Percentiles rank a stretch among this genome's conserved stretches.
Evolutionary conservation across 75 land plant species (phyloP).

Genomic region (Adiantum capillusveneris): DNA sequence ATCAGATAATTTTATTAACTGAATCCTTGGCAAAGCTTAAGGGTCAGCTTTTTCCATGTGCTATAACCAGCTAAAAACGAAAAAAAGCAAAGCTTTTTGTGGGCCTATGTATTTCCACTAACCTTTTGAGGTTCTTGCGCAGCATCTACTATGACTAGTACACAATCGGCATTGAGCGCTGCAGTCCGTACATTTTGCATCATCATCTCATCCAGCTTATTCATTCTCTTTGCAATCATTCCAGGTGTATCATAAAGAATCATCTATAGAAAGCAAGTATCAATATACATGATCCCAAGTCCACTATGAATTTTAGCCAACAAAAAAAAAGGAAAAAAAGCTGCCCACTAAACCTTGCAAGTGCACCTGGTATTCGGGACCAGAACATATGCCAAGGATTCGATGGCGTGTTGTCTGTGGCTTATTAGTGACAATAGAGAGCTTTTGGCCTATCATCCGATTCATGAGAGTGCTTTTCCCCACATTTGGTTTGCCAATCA

Average conservation of each 20-base stretch:
- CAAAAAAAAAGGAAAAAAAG: too few relatives aligned
- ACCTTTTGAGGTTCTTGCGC: constrained; percentile 76
- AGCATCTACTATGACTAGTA: constrained; percentile 80
- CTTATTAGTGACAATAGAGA: constrained; percentile 93
- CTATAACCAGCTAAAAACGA: too few relatives aligned
- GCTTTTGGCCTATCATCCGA: constrained; percentile 89
- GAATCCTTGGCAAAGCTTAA: too few relatives aligned
- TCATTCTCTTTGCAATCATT: constrained; percentile 84
- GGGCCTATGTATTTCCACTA: too few relatives aligned
- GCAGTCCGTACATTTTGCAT: constrained; percentile 97
- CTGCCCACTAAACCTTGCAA: background rate
- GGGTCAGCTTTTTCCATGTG: too few relatives aligned
- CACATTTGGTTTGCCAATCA: constrained; percentile 97
- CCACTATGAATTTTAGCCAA: too few relatives aligned
- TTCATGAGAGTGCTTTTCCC: constrained; percentile 97
- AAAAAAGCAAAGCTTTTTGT: too few relatives aligned
- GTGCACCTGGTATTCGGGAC: constrained; percentile 71
- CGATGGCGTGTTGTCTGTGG: constrained; percentile 99
- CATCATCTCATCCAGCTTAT: constrained; percentile 96
- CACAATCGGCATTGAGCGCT: constrained; percentile 81
- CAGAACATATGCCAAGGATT: constrained; percentile 95
- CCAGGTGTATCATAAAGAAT: constrained; percentile 97
- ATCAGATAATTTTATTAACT: too few relatives aligned
- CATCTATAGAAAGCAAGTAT: constrained; percentile 34
- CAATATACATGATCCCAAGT: too few relatives aligned